phyloP scores from a whole-genome alignment of 306 rosid species.

The Begonia loranthoides region DNA sequence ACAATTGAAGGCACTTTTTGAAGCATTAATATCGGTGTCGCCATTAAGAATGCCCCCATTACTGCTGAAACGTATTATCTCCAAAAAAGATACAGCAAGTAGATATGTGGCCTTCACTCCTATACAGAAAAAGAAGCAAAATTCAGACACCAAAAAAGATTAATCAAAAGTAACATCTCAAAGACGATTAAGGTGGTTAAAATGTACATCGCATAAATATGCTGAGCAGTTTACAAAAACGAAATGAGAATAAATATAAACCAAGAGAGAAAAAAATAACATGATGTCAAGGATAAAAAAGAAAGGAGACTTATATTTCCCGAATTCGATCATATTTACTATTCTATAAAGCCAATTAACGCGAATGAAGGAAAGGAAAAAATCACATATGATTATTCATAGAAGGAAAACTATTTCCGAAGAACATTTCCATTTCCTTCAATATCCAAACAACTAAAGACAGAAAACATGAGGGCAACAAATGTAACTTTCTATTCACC shows the following conservation, averaged over 20 bases:
- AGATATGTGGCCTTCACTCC: constrained; percentile 99
- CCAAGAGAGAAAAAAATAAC: not conserved
- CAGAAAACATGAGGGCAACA: too few species aligned
- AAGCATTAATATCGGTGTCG: constrained; percentile 33
- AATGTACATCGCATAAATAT: not conserved
- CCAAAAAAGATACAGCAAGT: constrained; percentile 93
- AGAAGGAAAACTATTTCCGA: too few species aligned
- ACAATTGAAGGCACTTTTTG: constrained; percentile 91
- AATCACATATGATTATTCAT: too few species aligned
- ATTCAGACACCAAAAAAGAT: constrained; percentile 10
- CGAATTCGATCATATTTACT: too few species aligned
- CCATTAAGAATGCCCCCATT: constrained; percentile 96
- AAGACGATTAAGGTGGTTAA: not conserved
- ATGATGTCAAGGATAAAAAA: not conserved
- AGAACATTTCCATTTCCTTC: too few species aligned
- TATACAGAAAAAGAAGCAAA: constrained; percentile 18
- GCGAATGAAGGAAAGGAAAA: too few species aligned
- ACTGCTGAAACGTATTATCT: constrained; percentile 92
- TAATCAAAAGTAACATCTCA: constrained; percentile 7
- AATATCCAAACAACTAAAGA: too few species aligned
- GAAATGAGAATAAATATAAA: not conserved
- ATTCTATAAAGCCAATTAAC: too few species aligned
- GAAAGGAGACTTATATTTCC: not conserved
- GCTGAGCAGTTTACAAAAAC: not conserved
- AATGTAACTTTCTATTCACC: too few species aligned